A percentile compares a stretch with the other conserved stretches of the same genome.
These are phyloP conservation scores for Trichoderma citrinoviride DNA, from an alignment of 2,329 filamentous ascomycete species.

Conservation along the genomic window DNA sequence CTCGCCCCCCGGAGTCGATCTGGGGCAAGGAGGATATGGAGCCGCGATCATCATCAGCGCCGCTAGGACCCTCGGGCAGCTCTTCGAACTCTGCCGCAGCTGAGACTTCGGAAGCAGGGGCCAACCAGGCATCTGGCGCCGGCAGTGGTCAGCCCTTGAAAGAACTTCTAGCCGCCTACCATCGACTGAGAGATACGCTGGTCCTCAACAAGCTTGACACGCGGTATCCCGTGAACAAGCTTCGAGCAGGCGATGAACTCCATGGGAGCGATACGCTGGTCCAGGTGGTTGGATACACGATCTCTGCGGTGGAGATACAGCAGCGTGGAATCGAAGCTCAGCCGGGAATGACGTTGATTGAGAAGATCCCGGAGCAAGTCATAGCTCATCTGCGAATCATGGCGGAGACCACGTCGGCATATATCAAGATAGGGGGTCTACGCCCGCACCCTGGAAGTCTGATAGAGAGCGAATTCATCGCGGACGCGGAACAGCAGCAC, in stretches of 20 bases:
- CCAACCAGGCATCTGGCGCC: slow-evolving; percentile 22
- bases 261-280: slow-evolving; percentile 59
- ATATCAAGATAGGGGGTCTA: slow-evolving; percentile 72
- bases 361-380: slow-evolving; percentile 78
- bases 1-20: slow-evolving; percentile 37
- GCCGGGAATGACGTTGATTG: slow-evolving; percentile 70
- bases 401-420: slow-evolving; percentile 83
- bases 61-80: slow-evolving; percentile 42
- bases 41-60: slow-evolving; percentile 32
- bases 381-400: slow-evolving; percentile 85
- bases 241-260: slow-evolving; percentile 44
- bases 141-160: slow-evolving; percentile 35
- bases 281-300: slow-evolving; percentile 73
- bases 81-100: slow-evolving; percentile 41
- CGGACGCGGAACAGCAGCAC: slow-evolving; percentile 69
- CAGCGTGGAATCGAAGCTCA: slow-evolving; percentile 80
- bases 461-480: slow-evolving; percentile 64
- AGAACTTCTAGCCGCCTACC: slow-evolving; percentile 61
- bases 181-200: slow-evolving; percentile 58
- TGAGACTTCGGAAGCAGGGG: slow-evolving; percentile 29
- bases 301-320: slow-evolving; percentile 85
- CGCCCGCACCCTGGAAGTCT: slow-evolving; percentile 57
- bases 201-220: slow-evolving; percentile 52
- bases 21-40: slow-evolving; percentile 43
- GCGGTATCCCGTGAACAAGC: slow-evolving; percentile 36